A percentile compares a stretch with the other conserved stretches of the same genome.
phyloP scores from a whole-genome alignment of 164 flowering plant genomes.

The Berberis thunbergii region DNA sequence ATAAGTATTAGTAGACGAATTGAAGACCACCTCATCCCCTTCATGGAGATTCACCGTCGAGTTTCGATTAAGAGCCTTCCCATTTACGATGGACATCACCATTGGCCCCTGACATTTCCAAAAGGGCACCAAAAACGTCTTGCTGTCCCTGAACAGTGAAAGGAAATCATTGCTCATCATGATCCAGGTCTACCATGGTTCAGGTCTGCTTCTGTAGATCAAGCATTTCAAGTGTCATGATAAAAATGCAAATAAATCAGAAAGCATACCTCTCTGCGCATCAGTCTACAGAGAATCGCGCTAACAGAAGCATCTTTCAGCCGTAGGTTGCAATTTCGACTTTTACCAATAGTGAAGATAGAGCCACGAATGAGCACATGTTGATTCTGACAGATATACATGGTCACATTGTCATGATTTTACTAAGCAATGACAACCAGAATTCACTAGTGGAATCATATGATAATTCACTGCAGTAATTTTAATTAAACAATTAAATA shows the following conservation, averaged over 20 bases:
- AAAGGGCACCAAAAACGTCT: slow-evolving; percentile 23
- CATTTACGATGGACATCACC: slow-evolving; percentile 76
- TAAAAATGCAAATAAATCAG: not conserved
- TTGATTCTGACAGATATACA: slow-evolving; percentile 42
- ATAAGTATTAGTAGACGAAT: slow-evolving; percentile 58
- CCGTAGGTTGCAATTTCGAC: slow-evolving; percentile 46
- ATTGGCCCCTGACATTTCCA: slow-evolving; percentile 64
- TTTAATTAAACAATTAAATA: too few relatives aligned
- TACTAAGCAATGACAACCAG: too few relatives aligned
- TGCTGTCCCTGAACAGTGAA: not conserved
- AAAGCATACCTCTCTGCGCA: slow-evolving; percentile 37
- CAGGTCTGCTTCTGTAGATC: not conserved
- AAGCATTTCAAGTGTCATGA: not conserved
- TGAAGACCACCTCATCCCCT: slow-evolving; percentile 87
- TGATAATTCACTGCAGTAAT: too few relatives aligned
- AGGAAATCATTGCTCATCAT: not conserved
- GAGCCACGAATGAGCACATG: slow-evolving; percentile 35
- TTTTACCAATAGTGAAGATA: slow-evolving; percentile 63
- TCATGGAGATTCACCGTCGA: slow-evolving; percentile 31
- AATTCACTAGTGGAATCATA: too few relatives aligned
- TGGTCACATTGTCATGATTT: not conserved
- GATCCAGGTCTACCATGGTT: not conserved
- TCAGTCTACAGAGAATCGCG: slow-evolving; percentile 47
- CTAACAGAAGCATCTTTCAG: slow-evolving; percentile 53
- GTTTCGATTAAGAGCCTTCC: slow-evolving; percentile 33